phyloP scores from a whole-genome alignment of 768 basidiomycete species.

The Lactarius psammicola region DNA sequence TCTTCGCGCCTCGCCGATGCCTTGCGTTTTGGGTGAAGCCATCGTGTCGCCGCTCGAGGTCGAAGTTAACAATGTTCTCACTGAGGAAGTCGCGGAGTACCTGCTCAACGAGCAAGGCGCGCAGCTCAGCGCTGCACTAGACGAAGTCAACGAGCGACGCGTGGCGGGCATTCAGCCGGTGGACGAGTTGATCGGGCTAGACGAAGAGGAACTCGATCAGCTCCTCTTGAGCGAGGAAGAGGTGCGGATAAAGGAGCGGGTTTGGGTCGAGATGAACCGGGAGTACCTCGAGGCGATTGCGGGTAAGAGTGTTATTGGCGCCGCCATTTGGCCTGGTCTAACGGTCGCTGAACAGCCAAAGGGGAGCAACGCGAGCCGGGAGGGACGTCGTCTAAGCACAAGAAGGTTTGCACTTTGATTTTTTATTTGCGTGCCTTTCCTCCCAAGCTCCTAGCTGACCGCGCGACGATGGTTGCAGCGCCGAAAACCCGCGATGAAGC shows the following conservation, averaged over 20 bases:
- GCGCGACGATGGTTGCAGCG: constrained; percentile 44
- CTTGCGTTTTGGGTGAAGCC: constrained; percentile 17
- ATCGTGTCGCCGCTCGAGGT: constrained; percentile 50
- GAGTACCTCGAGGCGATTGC: constrained; percentile 89
- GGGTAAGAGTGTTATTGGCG: constrained; percentile 45
- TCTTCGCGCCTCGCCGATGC: constrained; percentile 14
- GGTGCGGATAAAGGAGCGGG: constrained; percentile 79
- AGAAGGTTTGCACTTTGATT: constrained; percentile 62
- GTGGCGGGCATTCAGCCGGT: constrained; percentile 47
- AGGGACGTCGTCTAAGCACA: constrained; percentile 48
- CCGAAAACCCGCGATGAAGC: constrained; percentile 62
- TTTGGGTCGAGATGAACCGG: constrained; percentile 92
- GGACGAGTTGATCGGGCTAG: constrained; percentile 72
- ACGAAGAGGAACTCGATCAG: constrained; percentile 85
- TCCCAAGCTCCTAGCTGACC: constrained; percentile 33
- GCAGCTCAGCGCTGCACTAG: constrained; percentile 58
- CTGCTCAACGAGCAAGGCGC: constrained; percentile 60
- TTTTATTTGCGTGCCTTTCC: background rate
- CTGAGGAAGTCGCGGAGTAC: constrained; percentile 67
- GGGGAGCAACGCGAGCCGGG: constrained; percentile 48
- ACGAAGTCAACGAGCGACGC: constrained; percentile 64
- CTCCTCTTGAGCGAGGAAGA: constrained; percentile 80
- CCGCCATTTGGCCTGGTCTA: constrained; percentile 19
- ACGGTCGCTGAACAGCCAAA: constrained; percentile 52
- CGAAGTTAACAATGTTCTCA: constrained; percentile 58